A percentile compares a stretch with the other conserved stretches of the same genome.
These are phyloP conservation scores for Phytopythium vexans DNA, from an alignment of 352 stramenopile genomes.

Conservation along the genomic window DNA sequence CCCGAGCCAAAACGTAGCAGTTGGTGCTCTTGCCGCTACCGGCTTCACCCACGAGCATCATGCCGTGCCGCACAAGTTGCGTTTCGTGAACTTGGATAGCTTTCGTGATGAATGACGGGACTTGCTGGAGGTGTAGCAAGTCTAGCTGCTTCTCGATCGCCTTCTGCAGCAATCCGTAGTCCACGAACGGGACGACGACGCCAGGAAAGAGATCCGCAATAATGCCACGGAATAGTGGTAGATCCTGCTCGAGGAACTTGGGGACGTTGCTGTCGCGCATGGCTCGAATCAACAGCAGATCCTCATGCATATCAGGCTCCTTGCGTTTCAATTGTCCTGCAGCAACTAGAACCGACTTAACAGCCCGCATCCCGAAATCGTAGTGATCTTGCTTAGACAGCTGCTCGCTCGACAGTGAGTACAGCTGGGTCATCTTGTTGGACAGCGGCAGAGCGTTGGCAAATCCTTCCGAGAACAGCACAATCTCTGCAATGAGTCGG, in stretches of 20 bases:
- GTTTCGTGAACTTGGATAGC: constrained; percentile 90
- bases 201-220: constrained; percentile 93
- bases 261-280: constrained; percentile 96
- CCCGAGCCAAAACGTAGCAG: constrained; percentile 66
- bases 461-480: constrained; percentile 94
- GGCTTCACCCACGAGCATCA: constrained; percentile 94
- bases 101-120: constrained; percentile 84
- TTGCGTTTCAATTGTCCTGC: constrained; percentile 93
- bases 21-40: constrained; percentile 89
- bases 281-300: constrained; percentile 93
- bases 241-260: constrained; percentile 94
- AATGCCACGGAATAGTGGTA: constrained; percentile 93
- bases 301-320: constrained; percentile 92
- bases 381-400: constrained; percentile 95
- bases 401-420: constrained; percentile 91
- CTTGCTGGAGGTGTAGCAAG: constrained; percentile 72
- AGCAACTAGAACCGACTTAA: constrained; percentile 93
- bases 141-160: constrained; percentile 84
- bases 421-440: constrained; percentile 94
- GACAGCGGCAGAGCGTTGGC: constrained; percentile 90
- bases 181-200: constrained; percentile 92
- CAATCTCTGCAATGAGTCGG: constrained; percentile 92
- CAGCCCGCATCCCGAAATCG: constrained; percentile 92
- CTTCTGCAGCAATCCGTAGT: constrained; percentile 91
- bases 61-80: constrained; percentile 90